Evolutionary conservation across 2,329 filamentous ascomycete species (phyloP), one percentile per base, ranked within the genome.

Genomic region (Nigrospora sphaerica): DNA sequence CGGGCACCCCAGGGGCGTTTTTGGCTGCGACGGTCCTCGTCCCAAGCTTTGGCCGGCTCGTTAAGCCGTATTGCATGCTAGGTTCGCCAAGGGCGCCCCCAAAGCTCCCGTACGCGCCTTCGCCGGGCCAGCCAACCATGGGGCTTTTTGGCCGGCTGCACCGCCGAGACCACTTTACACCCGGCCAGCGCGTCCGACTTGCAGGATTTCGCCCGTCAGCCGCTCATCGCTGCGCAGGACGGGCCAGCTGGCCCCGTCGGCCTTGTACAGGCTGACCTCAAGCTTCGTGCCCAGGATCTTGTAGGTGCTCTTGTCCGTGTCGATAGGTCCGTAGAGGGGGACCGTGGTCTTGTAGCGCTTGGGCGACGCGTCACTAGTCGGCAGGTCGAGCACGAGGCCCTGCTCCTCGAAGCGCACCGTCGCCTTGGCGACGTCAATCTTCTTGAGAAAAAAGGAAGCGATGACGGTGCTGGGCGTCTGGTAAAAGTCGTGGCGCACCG

Each of bases 361-460:
- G 6, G 77, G 75, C 19, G 69, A 80, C 48, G 81, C 75, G 62
- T 96, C 92, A 32, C 78, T 80, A 10, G 93, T 98, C n/a, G 80
- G 82, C 35, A 98, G 77, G 62, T 98, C 88, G 38, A 98, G 77
- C 12, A 77, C 74, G 43, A 97, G 68, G 40, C 78, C 72, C 41
- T 75, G 72, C 3, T 77, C 60, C 33, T 72, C 65, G 63, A 97
- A 92, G 19, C 77, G 72, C 39, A 97, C 77, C 54, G 78, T 85
- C 44, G 89, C 86, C 23, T 72, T 78, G 19, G 84, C 78, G 68
- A 92, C 95, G 69, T 91, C 82, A 58, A 98, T 95, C 72, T 97
- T 97, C 75, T 97, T 98, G 46, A 97, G 77, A 70, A 95, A 98
- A 56, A 96, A 85, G 10, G 88, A 93, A 2, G 87, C 91, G 54